Evolutionary conservation across 164 flowering plant species (phyloP), one percentile per base, ranked within the genome.

Genomic region (Magnolia changhungtana): DNA sequence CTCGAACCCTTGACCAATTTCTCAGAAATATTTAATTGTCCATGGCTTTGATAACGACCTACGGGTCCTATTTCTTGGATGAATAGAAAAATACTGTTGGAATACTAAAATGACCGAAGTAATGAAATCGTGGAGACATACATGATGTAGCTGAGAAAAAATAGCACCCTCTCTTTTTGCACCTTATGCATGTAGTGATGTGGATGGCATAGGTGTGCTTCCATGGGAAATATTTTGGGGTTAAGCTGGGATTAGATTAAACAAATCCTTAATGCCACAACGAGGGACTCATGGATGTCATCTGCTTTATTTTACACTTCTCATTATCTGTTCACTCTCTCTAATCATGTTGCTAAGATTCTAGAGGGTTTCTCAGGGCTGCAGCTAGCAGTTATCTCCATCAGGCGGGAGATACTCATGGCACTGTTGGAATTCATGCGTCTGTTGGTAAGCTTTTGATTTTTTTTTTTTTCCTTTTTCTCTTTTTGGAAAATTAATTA

Each of bases 371-470:
- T 79, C 55, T 67, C 91, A 96, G 99, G 89, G 85, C 64, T 73
- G 93, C 84, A 29, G 99, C 98, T 23, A 91, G 98, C 80, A 81
- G 80, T 74, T 92, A 96, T 80, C 92, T 96, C 73, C 82, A 77
- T 77, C 80, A 82, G 67, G 91, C 98, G 63, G 99, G 98, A 37
- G 96, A 91, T 73, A 85, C 78, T 63, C 99, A 92, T 78, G 98
- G 94, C 16, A 90, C 98, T 9, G 98, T 96, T 74, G 80, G 52
- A 73, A 91, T 96, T 71, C 77, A 82, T 50, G 84, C 93, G 51
- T 88, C 95, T 50, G 74, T 94, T 20, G 98, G 98, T 94, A 87
- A 87, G 91, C 72, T 78, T 81, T 37, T 0, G 5, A 37, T 3
- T 37, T 19, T 45, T 19, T 37, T 14, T 76, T 64, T 21, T 16